A percentile compares a stretch with the other conserved stretches of the same genome.
Evolutionary conservation across 306 rosid genomes (phyloP).

Genomic region (Geum urbanum): DNA sequence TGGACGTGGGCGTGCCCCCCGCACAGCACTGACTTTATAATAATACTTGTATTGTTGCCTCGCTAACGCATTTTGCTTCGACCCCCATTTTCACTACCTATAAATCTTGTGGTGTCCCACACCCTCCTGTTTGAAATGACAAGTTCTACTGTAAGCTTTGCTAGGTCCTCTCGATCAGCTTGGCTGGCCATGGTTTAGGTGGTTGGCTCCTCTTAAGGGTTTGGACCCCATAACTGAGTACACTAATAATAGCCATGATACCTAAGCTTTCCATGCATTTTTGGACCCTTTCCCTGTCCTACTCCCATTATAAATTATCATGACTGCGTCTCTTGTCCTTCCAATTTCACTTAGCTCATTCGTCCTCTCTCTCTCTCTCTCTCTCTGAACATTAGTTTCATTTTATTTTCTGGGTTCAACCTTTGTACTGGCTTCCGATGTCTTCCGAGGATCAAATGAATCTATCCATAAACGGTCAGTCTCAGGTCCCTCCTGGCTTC

Average conservation of each 20-base stretch:
- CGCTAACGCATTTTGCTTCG: conserved; percentile 23
- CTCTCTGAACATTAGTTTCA: neutral
- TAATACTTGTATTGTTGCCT: conserved; percentile 24
- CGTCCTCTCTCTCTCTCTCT: neutral
- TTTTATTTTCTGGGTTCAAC: conserved; percentile 4
- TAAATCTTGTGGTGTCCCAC: conserved; percentile 6
- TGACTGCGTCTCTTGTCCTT: conserved; percentile 26
- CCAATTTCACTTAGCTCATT: conserved; percentile 14
- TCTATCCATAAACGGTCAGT: conserved; percentile 50
- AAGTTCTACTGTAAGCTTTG: too few species aligned
- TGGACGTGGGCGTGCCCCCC: conserved; percentile 49
- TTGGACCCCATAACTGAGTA: conserved; percentile 39
- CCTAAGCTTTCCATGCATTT: conserved; percentile 46
- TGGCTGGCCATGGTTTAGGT: conserved; percentile 26
- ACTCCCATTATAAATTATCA: conserved; percentile 48
- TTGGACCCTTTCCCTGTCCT: conserved; percentile 37
- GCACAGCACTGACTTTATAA: conserved; percentile 30
- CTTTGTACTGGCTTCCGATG: neutral
- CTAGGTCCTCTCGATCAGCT: neutral
- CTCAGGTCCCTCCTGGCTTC: conserved; percentile 55
- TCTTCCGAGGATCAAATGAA: conserved; percentile 35
- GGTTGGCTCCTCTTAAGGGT: conserved; percentile 39
- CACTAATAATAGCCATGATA: conserved; percentile 44
- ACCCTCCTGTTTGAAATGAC: neutral
- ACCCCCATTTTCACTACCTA: conserved; percentile 19